Conservation (phyloP, 2,329 filamentous ascomycete genomes). For the Botrytis fabae region DNA sequence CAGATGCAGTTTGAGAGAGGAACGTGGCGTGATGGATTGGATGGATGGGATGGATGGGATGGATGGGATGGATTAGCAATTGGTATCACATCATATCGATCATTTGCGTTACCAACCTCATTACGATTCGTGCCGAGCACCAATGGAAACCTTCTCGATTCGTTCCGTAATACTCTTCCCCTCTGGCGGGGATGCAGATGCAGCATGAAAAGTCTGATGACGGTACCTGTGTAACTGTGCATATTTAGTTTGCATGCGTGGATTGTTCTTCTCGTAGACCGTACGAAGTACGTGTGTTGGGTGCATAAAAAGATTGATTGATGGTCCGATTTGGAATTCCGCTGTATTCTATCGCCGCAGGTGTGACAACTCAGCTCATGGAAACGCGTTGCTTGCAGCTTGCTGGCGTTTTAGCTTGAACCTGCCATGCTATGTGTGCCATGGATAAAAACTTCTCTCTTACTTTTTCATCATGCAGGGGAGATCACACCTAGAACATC, state of each 20-base stretch:
- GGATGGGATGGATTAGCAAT: neutral
- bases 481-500: neutral
- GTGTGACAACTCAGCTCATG: neutral
- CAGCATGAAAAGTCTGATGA: neutral
- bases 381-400: neutral
- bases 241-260: neutral
- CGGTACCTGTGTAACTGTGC: neutral
- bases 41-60: neutral
- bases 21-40: neutral
- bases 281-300: too few species aligned
- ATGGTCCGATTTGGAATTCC: too few species aligned
- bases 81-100: neutral
- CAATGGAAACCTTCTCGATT: neutral
- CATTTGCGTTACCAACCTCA: neutral
- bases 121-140: neutral
- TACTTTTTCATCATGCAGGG: slow-evolving; percentile 5
- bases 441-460: neutral
- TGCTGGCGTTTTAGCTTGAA: neutral
- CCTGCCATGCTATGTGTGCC: neutral
- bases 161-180: neutral
- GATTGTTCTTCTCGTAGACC: neutral
- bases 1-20: neutral
- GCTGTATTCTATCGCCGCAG: neutral
- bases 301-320: neutral
- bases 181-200: neutral